Percentiles rank a stretch among this genome's conserved stretches.
phyloP scores from a whole-genome alignment of 345 rosid species.

The Eucalyptus virginea region DNA sequence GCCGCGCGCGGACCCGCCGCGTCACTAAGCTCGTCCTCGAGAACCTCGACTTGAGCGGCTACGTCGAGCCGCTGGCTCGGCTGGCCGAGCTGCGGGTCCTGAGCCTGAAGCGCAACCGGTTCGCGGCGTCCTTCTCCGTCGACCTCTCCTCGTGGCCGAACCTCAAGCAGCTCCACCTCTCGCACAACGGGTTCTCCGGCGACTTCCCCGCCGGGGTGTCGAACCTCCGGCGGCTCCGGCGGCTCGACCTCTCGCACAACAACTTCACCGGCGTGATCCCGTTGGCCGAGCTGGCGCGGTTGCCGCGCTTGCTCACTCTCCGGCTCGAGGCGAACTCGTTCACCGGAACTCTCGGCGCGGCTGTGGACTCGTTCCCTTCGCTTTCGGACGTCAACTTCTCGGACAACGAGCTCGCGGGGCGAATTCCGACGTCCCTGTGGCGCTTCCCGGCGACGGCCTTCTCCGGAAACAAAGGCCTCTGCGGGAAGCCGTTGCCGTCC shows the following conservation, averaged over 20 bases:
- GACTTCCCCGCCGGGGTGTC: slow-evolving; percentile 13
- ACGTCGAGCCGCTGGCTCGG: background rate
- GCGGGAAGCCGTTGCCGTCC: slow-evolving; percentile 17
- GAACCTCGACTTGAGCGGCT: slow-evolving; percentile 12
- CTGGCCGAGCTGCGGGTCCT: slow-evolving; percentile 27
- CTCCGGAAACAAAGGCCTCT: slow-evolving; percentile 16
- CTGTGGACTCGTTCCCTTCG: background rate
- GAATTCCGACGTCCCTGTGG: slow-evolving; percentile 12
- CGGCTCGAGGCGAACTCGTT: slow-evolving; percentile 21
- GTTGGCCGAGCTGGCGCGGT: background rate
- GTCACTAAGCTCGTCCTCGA: slow-evolving; percentile 23
- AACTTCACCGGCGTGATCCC: slow-evolving; percentile 18
- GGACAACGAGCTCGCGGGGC: slow-evolving; percentile 16
- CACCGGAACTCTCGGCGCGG: slow-evolving; percentile 4
- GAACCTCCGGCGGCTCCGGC: slow-evolving; percentile 12
- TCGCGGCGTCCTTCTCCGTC: slow-evolving; percentile 3
- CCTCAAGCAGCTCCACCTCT: slow-evolving; percentile 26
- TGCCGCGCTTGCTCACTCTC: slow-evolving; percentile 20
- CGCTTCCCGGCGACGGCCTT: slow-evolving; percentile 15
- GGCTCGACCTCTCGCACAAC: slow-evolving; percentile 28
- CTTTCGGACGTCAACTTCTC: slow-evolving; percentile 19
- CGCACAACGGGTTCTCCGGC: slow-evolving; percentile 14
- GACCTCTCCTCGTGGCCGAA: slow-evolving; percentile 9
- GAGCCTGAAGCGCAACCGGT: slow-evolving; percentile 19
- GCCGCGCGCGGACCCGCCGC: slow-evolving; percentile 10